Evolutionary conservation across 441 rosid species (phyloP), one percentile per base, ranked within the genome.

Genomic region (Corymbia calophylla): DNA sequence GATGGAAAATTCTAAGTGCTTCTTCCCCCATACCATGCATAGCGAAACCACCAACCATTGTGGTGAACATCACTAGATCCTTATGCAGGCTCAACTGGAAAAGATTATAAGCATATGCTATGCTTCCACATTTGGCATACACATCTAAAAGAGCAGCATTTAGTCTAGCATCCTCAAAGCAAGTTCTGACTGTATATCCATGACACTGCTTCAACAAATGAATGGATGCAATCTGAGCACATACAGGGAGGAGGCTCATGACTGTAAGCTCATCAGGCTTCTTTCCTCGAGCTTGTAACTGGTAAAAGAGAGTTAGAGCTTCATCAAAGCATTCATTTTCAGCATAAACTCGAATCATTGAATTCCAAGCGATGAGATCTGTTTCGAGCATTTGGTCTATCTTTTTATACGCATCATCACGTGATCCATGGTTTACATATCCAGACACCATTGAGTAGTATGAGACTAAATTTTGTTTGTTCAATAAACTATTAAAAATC

Each of bases 11-110:
- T 87, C 89, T 66, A 48, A 97, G 96, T 80, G 99, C 98, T 92
- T 95, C 98, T 89, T 94, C 91, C 68, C 96, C 98, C 96, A 94
- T 94, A 53, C 99, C 99, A 89, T 97, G 98, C 93, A 94, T 94
- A 85, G 97, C 99, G 89, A 93, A 96, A 66, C 96, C 98, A 89
- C 95, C 93, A 90, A 96, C 86, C 97, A 97, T 96, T 55, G 98
- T 93, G 87, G 98, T 96, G 91, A 95, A 96, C 93, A 94, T 92
- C 60, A 95, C 94, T 87, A 95, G 93, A 94, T 97, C 99, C 92
- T 93, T 97, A 39, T 73, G 90, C n/a, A 89, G 91, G 89, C 92
- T 92, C 73, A 91, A 94, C 84, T 89, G 88, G 90, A 97, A 97
- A 92, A 97, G 91, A 90, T 93, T 94, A 90, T 64, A 92, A 53